These are phyloP conservation scores for Globisporangium cystogenes DNA, from an alignment of 352 stramenopile genomes.

Conservation along the genomic window DNA sequence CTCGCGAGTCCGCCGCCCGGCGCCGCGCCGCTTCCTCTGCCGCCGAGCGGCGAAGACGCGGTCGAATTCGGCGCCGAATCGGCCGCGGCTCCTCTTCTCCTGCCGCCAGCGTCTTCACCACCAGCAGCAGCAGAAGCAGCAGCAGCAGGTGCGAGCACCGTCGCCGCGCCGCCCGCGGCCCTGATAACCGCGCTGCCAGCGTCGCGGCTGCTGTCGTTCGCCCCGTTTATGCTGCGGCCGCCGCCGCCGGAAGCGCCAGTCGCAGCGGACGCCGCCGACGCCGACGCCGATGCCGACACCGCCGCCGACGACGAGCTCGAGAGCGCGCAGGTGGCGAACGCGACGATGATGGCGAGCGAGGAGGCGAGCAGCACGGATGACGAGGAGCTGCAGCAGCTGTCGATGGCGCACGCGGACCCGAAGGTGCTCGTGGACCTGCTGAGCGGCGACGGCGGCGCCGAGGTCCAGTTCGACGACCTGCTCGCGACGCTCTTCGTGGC, in stretches of 20 bases:
- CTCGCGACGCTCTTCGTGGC: conserved; percentile 51
- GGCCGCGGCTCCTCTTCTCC: background rate
- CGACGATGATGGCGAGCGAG: conserved; percentile 28
- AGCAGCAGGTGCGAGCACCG: background rate
- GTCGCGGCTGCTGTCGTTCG: conserved; percentile 1
- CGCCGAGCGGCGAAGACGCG: conserved; percentile 14
- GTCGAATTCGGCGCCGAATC: background rate
- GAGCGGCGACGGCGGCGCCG: conserved; percentile 27
- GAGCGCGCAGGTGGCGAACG: conserved; percentile 13
- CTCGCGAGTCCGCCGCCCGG: conserved; percentile 10
- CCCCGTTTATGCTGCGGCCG: background rate
- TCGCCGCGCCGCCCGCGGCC: too few species aligned
- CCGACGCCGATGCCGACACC: too few species aligned
- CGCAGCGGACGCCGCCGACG: background rate
- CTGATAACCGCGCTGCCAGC: background rate
- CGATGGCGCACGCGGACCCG: conserved; percentile 45
- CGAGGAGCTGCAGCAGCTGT: conserved; percentile 69
- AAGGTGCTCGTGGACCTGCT: conserved; percentile 14
- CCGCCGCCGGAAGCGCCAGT: background rate
- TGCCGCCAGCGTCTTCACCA: too few species aligned
- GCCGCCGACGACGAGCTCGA: conserved; percentile 9
- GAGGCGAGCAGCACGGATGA: conserved; percentile 77
- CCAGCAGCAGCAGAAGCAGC: background rate
- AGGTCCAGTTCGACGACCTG: conserved; percentile 63
- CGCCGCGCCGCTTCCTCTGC: conserved; percentile 1